Percentiles rank a stretch among this genome's conserved stretches.
These are phyloP conservation scores for Thymus mandschuricus DNA, from an alignment of 257 asterid species.

Conservation along the genomic window DNA sequence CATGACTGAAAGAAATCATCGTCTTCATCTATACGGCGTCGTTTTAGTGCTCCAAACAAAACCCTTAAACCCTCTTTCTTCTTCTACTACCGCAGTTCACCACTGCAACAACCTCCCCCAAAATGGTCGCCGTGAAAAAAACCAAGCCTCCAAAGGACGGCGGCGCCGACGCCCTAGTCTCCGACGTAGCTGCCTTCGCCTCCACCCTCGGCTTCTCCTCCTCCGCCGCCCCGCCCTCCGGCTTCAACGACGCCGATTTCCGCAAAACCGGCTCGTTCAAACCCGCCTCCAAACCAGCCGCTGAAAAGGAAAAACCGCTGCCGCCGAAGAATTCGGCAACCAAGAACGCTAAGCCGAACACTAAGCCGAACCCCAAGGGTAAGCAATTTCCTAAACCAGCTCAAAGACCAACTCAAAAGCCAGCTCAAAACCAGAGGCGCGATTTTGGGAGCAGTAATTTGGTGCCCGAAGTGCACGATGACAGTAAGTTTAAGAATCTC, in stretches of 20 bases:
- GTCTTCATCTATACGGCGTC: constrained; percentile 18
- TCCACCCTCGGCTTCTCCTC: constrained; percentile 81
- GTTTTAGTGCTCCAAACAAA: constrained; percentile 13
- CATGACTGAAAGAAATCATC: too few relatives aligned
- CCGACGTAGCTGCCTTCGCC: constrained; percentile 82
- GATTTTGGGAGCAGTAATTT: constrained; percentile 25
- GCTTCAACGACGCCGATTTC: constrained; percentile 88
- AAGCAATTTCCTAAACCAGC: constrained; percentile 18
- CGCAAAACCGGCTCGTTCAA: constrained; percentile 68
- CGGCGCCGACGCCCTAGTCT: constrained; percentile 42
- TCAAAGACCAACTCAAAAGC: constrained; percentile 24
- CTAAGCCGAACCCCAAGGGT: constrained; percentile 22
- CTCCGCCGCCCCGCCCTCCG: constrained; percentile 54
- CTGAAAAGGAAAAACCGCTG: background rate
- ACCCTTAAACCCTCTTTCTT: constrained; percentile 34
- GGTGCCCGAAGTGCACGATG: constrained; percentile 28
- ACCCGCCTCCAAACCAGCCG: constrained; percentile 22
- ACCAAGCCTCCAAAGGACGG: constrained; percentile 39
- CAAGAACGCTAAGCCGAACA: constrained; percentile 25
- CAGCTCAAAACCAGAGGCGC: constrained; percentile 26
- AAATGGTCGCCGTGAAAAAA: constrained; percentile 50
- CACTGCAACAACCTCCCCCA: background rate
- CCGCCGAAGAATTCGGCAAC: background rate
- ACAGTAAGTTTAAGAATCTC: constrained; percentile 52
- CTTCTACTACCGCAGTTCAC: constrained; percentile 6